These are phyloP conservation scores for Zasmidium citrigriseum DNA, from an alignment of 2,329 filamentous ascomycete species.

Conservation along the genomic window DNA sequence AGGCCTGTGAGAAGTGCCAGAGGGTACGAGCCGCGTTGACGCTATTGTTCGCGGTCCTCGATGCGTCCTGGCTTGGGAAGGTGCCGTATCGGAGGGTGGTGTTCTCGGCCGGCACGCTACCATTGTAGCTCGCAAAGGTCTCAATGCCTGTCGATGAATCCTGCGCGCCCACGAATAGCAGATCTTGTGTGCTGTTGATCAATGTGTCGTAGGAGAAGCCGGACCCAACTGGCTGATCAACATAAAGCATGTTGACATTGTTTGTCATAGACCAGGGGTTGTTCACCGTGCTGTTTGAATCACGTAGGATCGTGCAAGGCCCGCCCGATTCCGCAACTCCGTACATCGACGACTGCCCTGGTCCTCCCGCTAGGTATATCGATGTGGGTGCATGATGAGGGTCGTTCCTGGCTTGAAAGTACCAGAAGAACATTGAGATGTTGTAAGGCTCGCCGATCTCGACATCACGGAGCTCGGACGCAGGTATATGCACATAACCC, in stretches of 20 bases:
- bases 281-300: constrained; percentile 38
- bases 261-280: constrained; percentile 63
- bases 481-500: constrained; percentile 58
- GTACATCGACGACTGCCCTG: constrained; percentile 60
- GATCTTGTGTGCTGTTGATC: constrained; percentile 60
- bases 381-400: constrained; percentile 57
- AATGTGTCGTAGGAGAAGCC: constrained; percentile 61
- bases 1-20: constrained; percentile 64
- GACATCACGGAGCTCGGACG: constrained; percentile 32
- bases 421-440: constrained; percentile 63
- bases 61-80: constrained; percentile 19
- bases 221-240: constrained; percentile 61
- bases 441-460: constrained; percentile 24
- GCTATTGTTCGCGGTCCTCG: constrained; percentile 18
- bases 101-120: constrained; percentile 19
- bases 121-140: constrained; percentile 15
- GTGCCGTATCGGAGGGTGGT: constrained; percentile 25
- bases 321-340: constrained; percentile 55
- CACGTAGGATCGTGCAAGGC: constrained; percentile 43
- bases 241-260: constrained; percentile 60
- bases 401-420: constrained; percentile 59
- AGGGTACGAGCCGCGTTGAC: constrained; percentile 43
- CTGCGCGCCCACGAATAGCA: constrained; percentile 41
- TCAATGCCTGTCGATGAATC: constrained; percentile 31
- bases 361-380: constrained; percentile 64